Conservation (phyloP, 2,329 filamentous ascomycete species). For the Alternaria triticimaculans region DNA sequence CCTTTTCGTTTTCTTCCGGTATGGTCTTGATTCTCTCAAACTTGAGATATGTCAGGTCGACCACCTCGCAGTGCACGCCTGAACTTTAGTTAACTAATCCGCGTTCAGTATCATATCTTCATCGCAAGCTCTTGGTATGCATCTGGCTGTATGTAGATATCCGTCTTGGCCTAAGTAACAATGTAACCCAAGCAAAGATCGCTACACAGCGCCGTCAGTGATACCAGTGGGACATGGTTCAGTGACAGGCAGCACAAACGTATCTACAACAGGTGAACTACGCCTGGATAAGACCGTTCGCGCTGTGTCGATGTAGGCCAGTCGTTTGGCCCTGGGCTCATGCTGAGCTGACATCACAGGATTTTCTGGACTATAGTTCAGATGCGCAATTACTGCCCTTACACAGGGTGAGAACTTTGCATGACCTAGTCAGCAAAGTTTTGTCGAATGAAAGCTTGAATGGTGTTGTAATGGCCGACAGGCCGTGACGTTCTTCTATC, state of each 20-base stretch:
- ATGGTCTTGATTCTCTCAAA: background rate
- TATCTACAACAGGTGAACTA: background rate
- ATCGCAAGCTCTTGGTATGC: background rate
- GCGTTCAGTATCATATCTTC: background rate
- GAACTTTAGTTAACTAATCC: background rate
- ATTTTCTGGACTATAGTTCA: background rate
- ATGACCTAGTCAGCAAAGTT: background rate
- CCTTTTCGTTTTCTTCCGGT: background rate
- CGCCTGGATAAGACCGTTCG: background rate
- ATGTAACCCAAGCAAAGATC: background rate
- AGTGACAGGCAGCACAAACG: background rate
- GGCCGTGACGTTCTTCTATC: constrained; percentile 20
- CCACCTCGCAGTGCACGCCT: background rate
- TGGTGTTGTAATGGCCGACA: background rate
- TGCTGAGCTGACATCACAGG: background rate
- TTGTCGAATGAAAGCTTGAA: background rate
- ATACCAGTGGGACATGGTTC: background rate
- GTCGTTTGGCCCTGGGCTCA: background rate
- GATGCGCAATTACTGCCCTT: background rate
- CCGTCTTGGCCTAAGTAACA: too few species aligned
- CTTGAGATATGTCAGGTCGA: background rate
- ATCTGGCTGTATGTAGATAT: background rate
- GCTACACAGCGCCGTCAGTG: background rate
- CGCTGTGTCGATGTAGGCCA: background rate
- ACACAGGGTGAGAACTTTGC: background rate